Evolutionary conservation across 2,329 filamentous ascomycete genomes (phyloP).

Genomic region (Penicillium olsonii): DNA sequence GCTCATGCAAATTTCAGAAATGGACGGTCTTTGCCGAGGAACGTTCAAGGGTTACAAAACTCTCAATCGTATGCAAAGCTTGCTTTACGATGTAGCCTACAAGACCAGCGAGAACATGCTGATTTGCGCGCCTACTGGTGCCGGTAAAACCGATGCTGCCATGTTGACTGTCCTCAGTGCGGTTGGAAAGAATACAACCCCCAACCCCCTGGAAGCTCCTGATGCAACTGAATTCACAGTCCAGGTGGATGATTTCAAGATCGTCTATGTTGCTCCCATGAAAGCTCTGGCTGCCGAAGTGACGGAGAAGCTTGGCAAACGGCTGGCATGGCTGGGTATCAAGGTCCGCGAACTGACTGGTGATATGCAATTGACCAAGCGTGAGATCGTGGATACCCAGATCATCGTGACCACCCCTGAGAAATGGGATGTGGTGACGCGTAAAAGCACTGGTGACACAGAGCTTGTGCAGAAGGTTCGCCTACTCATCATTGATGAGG

Average conservation of each 20-base stretch:
- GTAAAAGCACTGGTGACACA: conserved; percentile 95
- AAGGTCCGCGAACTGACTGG: conserved; percentile 92
- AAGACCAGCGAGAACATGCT: conserved; percentile 98
- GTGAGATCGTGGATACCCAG: conserved; percentile 92
- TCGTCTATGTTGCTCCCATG: conserved; percentile 98
- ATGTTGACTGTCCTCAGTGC: conserved; percentile 95
- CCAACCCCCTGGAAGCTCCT: conserved; percentile 74
- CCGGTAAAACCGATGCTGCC: conserved; percentile 97
- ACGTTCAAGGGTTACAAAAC: conserved; percentile 94
- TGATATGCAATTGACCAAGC: conserved; percentile 97
- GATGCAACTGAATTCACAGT: conserved; percentile 77
- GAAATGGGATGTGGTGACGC: conserved; percentile 98
- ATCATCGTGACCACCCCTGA: conserved; percentile 98
- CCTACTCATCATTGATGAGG: conserved; percentile 95
- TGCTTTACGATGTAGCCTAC: conserved; percentile 94
- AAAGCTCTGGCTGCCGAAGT: conserved; percentile 96
- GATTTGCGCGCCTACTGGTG: conserved; percentile 95
- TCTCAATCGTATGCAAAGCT: conserved; percentile 96
- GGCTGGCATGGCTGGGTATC: conserved; percentile 90
- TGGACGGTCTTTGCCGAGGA: conserved; percentile 86
- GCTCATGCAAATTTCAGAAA: conserved; percentile 73
- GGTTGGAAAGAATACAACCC: conserved; percentile 79
- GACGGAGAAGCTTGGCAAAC: conserved; percentile 88
- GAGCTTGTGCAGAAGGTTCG: conserved; percentile 97
- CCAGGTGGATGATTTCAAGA: conserved; percentile 88